Evolutionary conservation across 805 yeast genomes (phyloP).

Genomic region (Priceomyces castillae): DNA sequence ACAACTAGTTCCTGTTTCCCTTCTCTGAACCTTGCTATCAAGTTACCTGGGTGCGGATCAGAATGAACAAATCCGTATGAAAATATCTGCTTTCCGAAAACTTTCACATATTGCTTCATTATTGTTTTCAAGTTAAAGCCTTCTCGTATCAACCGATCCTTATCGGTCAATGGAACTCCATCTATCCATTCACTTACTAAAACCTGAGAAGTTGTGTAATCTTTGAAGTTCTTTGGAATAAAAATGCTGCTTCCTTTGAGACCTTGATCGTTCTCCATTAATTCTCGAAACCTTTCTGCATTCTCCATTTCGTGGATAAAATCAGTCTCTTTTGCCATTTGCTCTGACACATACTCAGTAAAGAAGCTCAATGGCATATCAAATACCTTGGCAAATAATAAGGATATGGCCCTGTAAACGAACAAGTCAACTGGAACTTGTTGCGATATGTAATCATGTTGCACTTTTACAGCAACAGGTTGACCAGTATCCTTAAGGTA

Average conservation of each 20-base stretch:
- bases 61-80: constrained; percentile 68
- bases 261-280: constrained; percentile 42
- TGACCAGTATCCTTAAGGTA: constrained; percentile 41
- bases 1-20: constrained; percentile 58
- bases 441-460: constrained; percentile 57
- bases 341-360: constrained; percentile 55
- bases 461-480: constrained; percentile 63
- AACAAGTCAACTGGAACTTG: constrained; percentile 62
- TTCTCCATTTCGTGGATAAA: constrained; percentile 57
- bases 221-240: constrained; percentile 52
- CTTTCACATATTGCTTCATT: constrained; percentile 49
- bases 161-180: constrained; percentile 56
- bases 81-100: constrained; percentile 59
- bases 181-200: constrained; percentile 75
- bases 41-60: constrained; percentile 82
- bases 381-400: constrained; percentile 55
- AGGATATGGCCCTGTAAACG: constrained; percentile 53
- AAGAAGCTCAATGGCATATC: constrained; percentile 60
- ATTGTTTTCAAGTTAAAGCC: constrained; percentile 39
- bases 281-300: constrained; percentile 36
- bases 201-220: constrained; percentile 48
- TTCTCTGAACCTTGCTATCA: constrained; percentile 46
- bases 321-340: constrained; percentile 59
- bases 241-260: constrained; percentile 41
- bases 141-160: constrained; percentile 37